A percentile compares a stretch with the other conserved stretches of the same genome.
phyloP scores from a whole-genome alignment of 768 basidiomycete species.

The Macrolepiota fuliginosa region DNA sequence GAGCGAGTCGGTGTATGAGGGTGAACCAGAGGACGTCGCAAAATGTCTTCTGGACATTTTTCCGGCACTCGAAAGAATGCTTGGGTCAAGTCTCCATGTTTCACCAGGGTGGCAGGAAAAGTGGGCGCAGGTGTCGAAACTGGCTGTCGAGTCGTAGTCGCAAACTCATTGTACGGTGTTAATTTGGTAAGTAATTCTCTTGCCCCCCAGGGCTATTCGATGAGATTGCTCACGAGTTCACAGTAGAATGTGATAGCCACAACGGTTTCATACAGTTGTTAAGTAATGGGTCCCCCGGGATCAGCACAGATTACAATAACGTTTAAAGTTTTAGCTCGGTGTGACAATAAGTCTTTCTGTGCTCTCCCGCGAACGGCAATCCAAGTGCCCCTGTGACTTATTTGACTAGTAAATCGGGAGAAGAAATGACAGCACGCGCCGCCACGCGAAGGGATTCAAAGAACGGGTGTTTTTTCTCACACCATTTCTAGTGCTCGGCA shows the following conservation, averaged over 20 bases:
- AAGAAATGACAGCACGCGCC: no score
- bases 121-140: not conserved
- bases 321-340: no score
- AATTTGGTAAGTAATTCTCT: not conserved
- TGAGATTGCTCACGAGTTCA: not conserved
- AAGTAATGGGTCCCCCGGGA: no score
- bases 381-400: no score
- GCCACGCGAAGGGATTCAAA: no score
- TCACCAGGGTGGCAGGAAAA: slow-evolving; percentile 6
- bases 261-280: not conserved
- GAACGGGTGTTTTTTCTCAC: no score
- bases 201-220: not conserved
- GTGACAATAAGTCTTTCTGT: no score
- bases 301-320: no score
- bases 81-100: not conserved
- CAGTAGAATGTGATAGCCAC: not conserved
- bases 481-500: no score
- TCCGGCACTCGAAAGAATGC: not conserved
- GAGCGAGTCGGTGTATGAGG: not conserved
- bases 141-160: not conserved
- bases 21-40: not conserved
- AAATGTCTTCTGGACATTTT: not conserved
- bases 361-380: no score
- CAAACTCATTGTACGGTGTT: not conserved
- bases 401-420: no score